Evolutionary conservation across 2,329 filamentous ascomycete species (phyloP), one percentile per base, ranked within the genome.

Genomic region (Hyphodiscus sp.): DNA sequence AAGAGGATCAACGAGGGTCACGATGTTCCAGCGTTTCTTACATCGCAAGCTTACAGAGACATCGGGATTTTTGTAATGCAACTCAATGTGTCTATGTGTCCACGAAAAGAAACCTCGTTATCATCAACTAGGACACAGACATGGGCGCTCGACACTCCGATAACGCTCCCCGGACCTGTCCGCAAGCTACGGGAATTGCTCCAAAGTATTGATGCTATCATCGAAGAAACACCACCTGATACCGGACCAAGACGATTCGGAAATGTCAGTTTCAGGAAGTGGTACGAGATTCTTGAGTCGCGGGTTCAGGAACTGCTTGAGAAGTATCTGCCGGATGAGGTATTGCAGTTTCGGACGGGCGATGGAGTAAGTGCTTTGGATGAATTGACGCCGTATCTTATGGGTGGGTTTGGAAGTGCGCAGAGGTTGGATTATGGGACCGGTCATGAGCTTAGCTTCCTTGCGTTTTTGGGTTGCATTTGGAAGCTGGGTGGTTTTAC

Each of bases 401-500:
- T 95, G 3, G 91, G 91, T 15, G 82, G 81, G 4, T 96, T 96
- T 71, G 94, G 94, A 2, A 97, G 91, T 66, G 71, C 89, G 0
- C 90, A 96, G 65, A 77, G 94, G 51, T 76, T 99, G 23, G 94
- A 99, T 71, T 99, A 96, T 67, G 94, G 94, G 1, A 97, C 94
- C 0, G 94, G 94, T 0, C 94, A 99, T 69, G 94, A 99, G 67
- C 74, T 99, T 49, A 96, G 89, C 71, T 99, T 99, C 65, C 70
- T 97, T 8, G 92, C 94, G 1, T 99, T 99, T 58, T 69, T 99
- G 6, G 91, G 84, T 4, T 85, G 87, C 55, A 75, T 99, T 5
- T 99, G 92, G 91, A 96, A 96, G 69, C 75, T 99, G 2, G 85
- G 86, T 45, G 85, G 80, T 16, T 97, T 99, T 67, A 73, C 77